A percentile compares a stretch with the other conserved stretches of the same genome.
Evolutionary conservation across 345 rosid genomes (phyloP).

Genomic region (Gossypium arboreum): DNA sequence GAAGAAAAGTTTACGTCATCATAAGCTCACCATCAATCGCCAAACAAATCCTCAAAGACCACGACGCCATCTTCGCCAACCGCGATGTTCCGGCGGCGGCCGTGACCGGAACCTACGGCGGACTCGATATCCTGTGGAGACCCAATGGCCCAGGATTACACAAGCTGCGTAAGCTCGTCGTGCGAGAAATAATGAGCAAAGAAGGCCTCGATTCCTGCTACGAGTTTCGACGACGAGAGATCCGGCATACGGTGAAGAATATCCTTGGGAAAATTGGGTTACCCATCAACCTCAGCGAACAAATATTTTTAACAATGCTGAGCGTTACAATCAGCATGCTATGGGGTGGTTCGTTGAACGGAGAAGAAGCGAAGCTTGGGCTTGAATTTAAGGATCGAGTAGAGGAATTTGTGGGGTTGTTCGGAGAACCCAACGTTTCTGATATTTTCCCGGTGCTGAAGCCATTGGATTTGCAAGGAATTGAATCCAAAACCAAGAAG

Average conservation of each 20-base stretch:
- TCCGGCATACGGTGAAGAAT: conserved; percentile 12
- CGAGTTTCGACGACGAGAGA: neutral
- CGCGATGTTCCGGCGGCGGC: conserved; percentile 30
- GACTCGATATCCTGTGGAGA: conserved; percentile 29
- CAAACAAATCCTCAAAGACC: too few relatives aligned
- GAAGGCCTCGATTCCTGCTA: neutral
- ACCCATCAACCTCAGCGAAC: neutral
- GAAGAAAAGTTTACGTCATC: too few relatives aligned
- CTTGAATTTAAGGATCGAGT: conserved; percentile 18
- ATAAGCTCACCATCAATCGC: too few relatives aligned
- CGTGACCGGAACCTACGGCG: conserved; percentile 25
- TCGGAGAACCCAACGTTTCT: conserved; percentile 46
- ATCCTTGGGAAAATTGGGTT: conserved; percentile 18
- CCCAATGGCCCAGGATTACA: conserved; percentile 7
- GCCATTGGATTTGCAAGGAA: conserved; percentile 19
- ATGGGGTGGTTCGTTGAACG: too few relatives aligned
- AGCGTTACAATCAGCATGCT: too few relatives aligned
- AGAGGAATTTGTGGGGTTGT: conserved; percentile 22
- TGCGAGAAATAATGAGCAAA: conserved; percentile 7
- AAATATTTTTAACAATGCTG: too few relatives aligned
- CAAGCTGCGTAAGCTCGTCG: conserved; percentile 34
- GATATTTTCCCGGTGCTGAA: conserved; percentile 47
- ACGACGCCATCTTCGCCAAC: conserved; percentile 11
- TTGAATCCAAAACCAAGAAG: conserved; percentile 20
- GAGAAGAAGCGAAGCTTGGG: neutral